phyloP scores from a whole-genome alignment of 768 basidiomycete genomes.

The Leucosporidium yakuticum region DNA sequence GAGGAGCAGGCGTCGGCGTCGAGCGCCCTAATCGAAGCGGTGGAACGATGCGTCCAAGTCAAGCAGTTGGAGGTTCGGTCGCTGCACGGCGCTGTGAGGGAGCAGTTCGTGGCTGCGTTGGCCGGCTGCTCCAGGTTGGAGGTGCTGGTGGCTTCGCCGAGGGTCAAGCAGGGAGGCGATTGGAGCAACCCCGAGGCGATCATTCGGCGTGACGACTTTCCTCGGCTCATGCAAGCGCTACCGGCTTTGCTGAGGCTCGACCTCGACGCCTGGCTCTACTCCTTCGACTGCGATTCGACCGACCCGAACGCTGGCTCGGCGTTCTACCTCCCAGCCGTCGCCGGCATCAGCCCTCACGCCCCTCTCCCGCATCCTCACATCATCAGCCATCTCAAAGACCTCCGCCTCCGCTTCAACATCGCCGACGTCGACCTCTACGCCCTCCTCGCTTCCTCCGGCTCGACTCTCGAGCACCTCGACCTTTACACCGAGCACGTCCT shows the following conservation, averaged over 20 bases:
- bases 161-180: not conserved
- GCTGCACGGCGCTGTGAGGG: not conserved
- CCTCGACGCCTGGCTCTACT: not conserved
- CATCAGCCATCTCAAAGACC: not conserved
- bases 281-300: not conserved
- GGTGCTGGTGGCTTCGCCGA: not conserved
- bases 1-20: not conserved
- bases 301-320: not conserved
- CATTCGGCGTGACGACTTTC: not conserved
- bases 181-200: not conserved
- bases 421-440: constrained; percentile 1
- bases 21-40: not conserved
- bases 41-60: not conserved
- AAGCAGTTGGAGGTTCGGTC: not conserved
- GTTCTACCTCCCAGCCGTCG: not conserved
- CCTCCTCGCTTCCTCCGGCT: not conserved
- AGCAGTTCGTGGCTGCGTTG: not conserved
- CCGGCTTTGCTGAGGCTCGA: not conserved
- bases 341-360: no score
- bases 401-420: constrained; percentile 3
- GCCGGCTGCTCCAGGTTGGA: not conserved
- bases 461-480: constrained; percentile 1
- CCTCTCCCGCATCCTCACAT: no score
- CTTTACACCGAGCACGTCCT: not conserved
- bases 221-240: not conserved